phyloP scores from a whole-genome alignment of 257 asterid species.

The Sherardia arvensis region DNA sequence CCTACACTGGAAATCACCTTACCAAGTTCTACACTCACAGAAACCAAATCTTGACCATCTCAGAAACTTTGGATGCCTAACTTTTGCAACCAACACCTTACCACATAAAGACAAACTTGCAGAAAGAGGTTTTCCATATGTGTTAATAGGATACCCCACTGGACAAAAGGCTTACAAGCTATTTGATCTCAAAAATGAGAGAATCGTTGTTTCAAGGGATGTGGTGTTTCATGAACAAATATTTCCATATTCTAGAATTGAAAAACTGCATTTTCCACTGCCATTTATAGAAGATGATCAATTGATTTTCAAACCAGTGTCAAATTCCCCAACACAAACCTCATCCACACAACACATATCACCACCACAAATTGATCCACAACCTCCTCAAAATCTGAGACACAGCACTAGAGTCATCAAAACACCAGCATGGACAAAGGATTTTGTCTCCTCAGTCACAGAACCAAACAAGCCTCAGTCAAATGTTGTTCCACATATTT shows the following conservation, averaged over 20 bases:
- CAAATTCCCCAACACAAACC: too few relatives aligned
- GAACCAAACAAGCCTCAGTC: not conserved
- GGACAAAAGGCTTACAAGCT: not conserved
- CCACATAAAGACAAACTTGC: not conserved
- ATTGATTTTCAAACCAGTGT: not conserved
- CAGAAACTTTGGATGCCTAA: not conserved
- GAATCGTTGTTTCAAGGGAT: not conserved
- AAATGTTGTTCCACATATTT: not conserved
- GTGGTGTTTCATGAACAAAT: not conserved
- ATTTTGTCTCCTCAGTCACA: too few relatives aligned
- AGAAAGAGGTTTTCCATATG: too few relatives aligned
- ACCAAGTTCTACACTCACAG: not conserved
- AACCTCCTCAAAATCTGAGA: not conserved
- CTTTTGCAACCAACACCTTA: not conserved
- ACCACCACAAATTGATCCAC: not conserved
- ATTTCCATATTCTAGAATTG: not conserved
- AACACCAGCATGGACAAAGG: too few relatives aligned
- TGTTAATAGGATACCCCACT: not conserved
- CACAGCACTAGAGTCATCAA: too few relatives aligned
- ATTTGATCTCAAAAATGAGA: not conserved
- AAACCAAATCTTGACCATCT: not conserved
- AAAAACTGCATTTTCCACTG: too few relatives aligned
- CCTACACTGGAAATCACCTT: not conserved
- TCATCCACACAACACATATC: not conserved
- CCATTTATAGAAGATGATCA: not conserved